Base-by-base conservation (phyloP, 2,329 filamentous ascomycete genomes). In the Daldinia sp. region DNA sequence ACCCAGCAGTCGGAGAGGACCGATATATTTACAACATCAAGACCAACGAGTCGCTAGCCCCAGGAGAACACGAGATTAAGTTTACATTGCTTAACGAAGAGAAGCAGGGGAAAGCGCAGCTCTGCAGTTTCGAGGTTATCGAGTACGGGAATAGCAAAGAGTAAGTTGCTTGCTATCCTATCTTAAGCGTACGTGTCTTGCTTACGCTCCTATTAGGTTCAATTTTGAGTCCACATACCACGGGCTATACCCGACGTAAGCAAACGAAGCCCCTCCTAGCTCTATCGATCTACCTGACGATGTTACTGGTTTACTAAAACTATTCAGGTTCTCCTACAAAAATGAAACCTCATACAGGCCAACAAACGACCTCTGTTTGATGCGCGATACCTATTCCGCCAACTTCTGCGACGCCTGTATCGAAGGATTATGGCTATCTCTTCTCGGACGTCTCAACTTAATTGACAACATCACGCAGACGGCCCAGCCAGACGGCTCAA, bases 11-110 rank as follows among this genome's bases (percentile, higher is more conserved):
- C 5, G 73, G 73, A 21, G 63, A 72, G 2, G 73, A 74, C 41
- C 67, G 73, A 10, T 75, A 66, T 48, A 75, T 75, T 39, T 75
- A 75, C 43, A 73, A 72, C 47, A 71, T 75, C 51, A 68, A 70
- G 43, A 68, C 71, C 21, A 50, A 71, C 37, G 54, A 66, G 27
- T 54, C 66, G 1, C 59, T 75, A 17, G 27, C 64, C 13, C 64
- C 72, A 0, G 73, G 73, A 2, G 62, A 63, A 3, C 73, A 75
- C 35, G 67, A 69, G n/a, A 37, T 75, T 8, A 63, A 53, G 19
- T 69, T 71, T 51, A 71, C 70, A 23, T 61, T 75, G 15, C 23
- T 70, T 17, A 74, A 75, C 35, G 58, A 68, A 21, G 67, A 71
- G 41, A 63, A 71, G 8, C 34, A 75, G 53, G 73, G 73, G 10